Conservation (phyloP, 2,329 filamentous ascomycete genomes). For the Diaporthe velutina region DNA sequence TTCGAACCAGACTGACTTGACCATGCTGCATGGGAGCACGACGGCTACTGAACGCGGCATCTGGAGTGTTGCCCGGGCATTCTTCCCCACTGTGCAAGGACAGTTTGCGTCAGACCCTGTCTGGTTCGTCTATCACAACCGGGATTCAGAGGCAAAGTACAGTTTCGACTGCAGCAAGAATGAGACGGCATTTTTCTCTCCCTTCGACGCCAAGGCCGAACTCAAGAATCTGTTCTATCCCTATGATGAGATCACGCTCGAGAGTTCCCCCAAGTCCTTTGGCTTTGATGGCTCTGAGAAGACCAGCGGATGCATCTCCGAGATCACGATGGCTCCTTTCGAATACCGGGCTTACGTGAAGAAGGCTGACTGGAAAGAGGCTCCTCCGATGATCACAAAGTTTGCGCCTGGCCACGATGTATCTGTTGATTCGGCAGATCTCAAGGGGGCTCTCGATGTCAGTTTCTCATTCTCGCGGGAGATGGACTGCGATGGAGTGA, state of each 20-base stretch:
- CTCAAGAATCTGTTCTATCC: conserved; percentile 76
- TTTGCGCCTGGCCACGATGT: conserved; percentile 73
- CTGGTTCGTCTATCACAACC: conserved; percentile 66
- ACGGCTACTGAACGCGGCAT: conserved; percentile 59
- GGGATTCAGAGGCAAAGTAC: conserved; percentile 63
- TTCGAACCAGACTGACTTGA: conserved; percentile 60
- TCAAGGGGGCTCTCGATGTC: conserved; percentile 50
- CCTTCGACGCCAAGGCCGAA: conserved; percentile 66
- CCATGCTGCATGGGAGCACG: conserved; percentile 48
- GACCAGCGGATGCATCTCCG: conserved; percentile 67
- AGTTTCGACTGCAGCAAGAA: conserved; percentile 65
- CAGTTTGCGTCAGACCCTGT: conserved; percentile 59
- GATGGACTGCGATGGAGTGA: conserved; percentile 71
- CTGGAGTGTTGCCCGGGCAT: conserved; percentile 69
- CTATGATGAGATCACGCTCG: conserved; percentile 67
- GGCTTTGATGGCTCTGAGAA: conserved; percentile 60
- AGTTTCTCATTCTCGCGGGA: conserved; percentile 69
- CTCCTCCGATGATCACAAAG: conserved; percentile 70
- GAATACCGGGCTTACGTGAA: conserved; percentile 73
- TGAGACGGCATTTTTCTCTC: conserved; percentile 66
- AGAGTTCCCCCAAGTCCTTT: conserved; percentile 57
- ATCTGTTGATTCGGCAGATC: conserved; percentile 60
- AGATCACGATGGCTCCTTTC: conserved; percentile 65
- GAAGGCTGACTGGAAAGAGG: conserved; percentile 60
- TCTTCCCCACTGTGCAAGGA: conserved; percentile 64